These are phyloP conservation scores for Saccharomycopsis fermentans DNA, from an alignment of 805 yeast species.

Conservation along the genomic window DNA sequence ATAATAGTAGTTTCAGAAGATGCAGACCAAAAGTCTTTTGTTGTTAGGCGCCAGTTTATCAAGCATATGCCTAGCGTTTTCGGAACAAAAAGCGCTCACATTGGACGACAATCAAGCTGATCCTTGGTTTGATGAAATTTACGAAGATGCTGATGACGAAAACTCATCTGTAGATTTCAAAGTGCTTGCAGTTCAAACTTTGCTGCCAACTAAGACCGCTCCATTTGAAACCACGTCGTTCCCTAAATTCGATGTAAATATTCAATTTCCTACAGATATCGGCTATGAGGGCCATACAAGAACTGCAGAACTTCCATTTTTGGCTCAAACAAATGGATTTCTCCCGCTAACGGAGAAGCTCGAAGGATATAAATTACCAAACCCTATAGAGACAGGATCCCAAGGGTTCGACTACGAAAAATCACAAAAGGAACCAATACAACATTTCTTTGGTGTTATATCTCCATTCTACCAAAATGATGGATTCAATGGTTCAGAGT, in stretches of 20 bases:
- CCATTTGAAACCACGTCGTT: background rate
- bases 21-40: background rate
- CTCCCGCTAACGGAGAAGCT: background rate
- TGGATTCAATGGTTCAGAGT: conserved; percentile 10
- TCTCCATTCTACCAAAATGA: conserved; percentile 17
- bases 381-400: conserved; percentile 17
- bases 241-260: background rate
- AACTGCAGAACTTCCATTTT: conserved; percentile 11
- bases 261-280: conserved; percentile 10
- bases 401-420: conserved; percentile 15
- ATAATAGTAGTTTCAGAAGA: too few relatives aligned
- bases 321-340: conserved; percentile 12
- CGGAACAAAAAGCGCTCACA: background rate
- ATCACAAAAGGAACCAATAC: conserved; percentile 9
- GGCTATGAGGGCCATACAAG: conserved; percentile 10
- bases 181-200: background rate
- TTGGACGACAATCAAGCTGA: background rate
- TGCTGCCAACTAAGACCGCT: background rate
- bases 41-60: background rate
- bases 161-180: background rate
- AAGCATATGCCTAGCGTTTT: background rate
- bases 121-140: background rate
- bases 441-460: conserved; percentile 13
- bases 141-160: background rate
- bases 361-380: conserved; percentile 10